Base-by-base conservation (phyloP, 2,329 filamentous ascomycete species). In the Pestalotiopsis fici region DNA sequence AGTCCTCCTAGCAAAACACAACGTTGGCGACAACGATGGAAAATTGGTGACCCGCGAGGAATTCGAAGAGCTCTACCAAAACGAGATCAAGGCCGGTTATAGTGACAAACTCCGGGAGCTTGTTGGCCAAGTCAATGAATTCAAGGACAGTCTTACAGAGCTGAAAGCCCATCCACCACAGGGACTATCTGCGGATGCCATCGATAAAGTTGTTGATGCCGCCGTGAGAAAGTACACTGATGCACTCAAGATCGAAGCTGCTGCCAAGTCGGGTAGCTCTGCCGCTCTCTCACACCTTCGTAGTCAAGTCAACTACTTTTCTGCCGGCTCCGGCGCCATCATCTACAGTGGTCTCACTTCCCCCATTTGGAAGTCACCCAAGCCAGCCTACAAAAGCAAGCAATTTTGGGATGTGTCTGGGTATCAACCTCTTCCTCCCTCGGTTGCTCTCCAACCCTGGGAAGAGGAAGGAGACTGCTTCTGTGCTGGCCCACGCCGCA, bases 391-490 rank as follows among this genome's bases (percentile, higher is more conserved):
- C 60, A 71, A 71, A 60, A 74, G 72, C 37, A 71, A 73, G 67
- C 67, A 72, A 31, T 80, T 71, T 73, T 50, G 68, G 55, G 68
- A 74, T 65, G 76, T 54, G 12, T 65, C 72, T 18, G 72, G 73
- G 13, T 74, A 75, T 35, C 70, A 66, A 61, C 64, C 64, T 59
- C 72, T 72, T 74, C 80, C 84, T 1, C 84, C 86, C 0, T 74
- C 81, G n/a, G 78, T 83, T 0, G 93, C 92, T 0, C 83, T 97
- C 2, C 76, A 80, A 1, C 80, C 83, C 3, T 97, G 95, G 94
- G 83, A 90, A 11, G 93, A 97, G 61, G 86, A 91, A 39, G 93
- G 92, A 23, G 93, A 98, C 69, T 97, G 94, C 79, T 98, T 94
- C 92, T 98, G 95, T 78, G 90, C 91, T 4, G 85, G 83, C 3